phyloP scores from a whole-genome alignment of 75 land plant species.

The Ceratopteris richardii region DNA sequence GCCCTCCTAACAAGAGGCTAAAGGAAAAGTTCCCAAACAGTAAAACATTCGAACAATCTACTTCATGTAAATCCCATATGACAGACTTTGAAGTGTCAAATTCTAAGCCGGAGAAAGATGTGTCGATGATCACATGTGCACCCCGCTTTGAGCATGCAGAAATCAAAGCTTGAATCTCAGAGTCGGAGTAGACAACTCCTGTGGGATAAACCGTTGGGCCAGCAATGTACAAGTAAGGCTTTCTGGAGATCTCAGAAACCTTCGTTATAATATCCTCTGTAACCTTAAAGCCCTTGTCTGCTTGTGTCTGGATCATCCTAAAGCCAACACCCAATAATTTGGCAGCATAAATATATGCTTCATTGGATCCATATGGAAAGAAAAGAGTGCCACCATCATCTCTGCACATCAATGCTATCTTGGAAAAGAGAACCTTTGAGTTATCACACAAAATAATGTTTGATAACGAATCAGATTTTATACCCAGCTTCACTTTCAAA shows the following conservation, averaged over 20 bases:
- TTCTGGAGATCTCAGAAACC: constrained; percentile 31
- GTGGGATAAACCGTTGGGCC: constrained; percentile 93
- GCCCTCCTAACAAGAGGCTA: constrained; percentile 68
- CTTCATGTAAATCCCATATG: constrained; percentile 55
- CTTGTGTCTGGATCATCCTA: constrained; percentile 46
- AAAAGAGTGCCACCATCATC: constrained; percentile 82
- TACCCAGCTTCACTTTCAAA: constrained; percentile 41
- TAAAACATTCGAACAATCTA: constrained; percentile 19
- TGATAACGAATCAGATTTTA: constrained; percentile 25
- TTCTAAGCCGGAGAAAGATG: constrained; percentile 90
- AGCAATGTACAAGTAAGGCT: constrained; percentile 85
- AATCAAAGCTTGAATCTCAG: constrained; percentile 58
- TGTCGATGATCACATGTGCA: constrained; percentile 74
- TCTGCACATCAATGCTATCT: constrained; percentile 69
- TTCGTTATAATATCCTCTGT: constrained; percentile 32
- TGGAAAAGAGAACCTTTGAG: constrained; percentile 67
- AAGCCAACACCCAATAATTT: constrained; percentile 65
- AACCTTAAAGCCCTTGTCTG: constrained; percentile 61
- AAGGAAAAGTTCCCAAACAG: constrained; percentile 63
- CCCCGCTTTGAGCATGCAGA: constrained; percentile 57
- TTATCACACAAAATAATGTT: constrained; percentile 68
- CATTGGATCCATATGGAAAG: constrained; percentile 83
- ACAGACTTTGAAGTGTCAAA: constrained; percentile 17
- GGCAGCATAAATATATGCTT: constrained; percentile 73
- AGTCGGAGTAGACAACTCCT: constrained; percentile 59